These are phyloP conservation scores for Sanghuangporus baumii DNA, from an alignment of 1,284 basidiomycete species.

Conservation along the genomic window DNA sequence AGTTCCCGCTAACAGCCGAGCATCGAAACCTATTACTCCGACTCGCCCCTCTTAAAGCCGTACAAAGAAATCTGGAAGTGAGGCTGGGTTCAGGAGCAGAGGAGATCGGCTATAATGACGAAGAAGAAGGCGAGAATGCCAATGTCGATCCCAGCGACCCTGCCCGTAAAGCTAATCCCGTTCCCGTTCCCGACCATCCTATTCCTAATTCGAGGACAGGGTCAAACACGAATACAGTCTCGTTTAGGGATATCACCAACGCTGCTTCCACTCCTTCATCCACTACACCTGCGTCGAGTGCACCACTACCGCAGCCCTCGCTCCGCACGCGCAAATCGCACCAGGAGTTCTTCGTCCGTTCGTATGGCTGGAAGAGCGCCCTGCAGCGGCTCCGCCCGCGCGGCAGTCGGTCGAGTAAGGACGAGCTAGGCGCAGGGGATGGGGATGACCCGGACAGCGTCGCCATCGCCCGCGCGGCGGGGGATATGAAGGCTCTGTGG, in stretches of 20 bases:
- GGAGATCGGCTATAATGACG: neutral
- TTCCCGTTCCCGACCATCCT: too few species aligned
- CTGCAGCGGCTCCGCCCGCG: slow-evolving; percentile 15
- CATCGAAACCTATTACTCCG: slow-evolving; percentile 2
- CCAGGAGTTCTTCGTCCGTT: slow-evolving; percentile 29
- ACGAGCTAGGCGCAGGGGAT: neutral
- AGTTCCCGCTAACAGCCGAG: slow-evolving; percentile 5
- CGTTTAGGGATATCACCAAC: neutral
- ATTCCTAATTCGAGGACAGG: too few species aligned
- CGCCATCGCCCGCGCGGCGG: slow-evolving; percentile 52
- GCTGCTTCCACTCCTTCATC: neutral
- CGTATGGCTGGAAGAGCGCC: slow-evolving; percentile 26
- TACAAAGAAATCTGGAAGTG: slow-evolving; percentile 12
- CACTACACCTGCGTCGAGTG: neutral
- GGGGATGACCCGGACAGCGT: slow-evolving; percentile 38
- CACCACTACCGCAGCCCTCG: neutral
- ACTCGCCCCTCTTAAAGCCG: slow-evolving; percentile 5
- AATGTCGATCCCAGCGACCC: neutral
- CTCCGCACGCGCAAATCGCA: slow-evolving; percentile 2
- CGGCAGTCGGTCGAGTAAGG: slow-evolving; percentile 3
- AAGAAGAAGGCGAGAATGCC: neutral
- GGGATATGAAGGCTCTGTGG: slow-evolving; percentile 65
- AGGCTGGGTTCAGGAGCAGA: slow-evolving; percentile 24
- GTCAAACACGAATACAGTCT: neutral
- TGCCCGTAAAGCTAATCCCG: too few species aligned